phyloP scores from a whole-genome alignment of 345 rosid genomes.

The Orychophragmus violaceus region DNA sequence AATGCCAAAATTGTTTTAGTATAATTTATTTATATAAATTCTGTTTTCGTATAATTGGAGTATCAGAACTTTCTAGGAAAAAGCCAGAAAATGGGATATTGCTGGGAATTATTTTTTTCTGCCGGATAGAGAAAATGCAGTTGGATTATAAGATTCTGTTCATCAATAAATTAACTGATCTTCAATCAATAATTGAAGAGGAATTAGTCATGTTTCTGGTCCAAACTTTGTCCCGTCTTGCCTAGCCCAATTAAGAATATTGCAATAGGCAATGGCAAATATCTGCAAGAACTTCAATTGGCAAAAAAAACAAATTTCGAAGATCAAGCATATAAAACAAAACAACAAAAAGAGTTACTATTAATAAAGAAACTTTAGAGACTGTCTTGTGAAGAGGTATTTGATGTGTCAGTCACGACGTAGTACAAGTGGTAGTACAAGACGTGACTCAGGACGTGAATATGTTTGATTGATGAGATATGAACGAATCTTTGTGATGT shows the following conservation, averaged over 20 bases:
- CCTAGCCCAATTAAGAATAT: background rate
- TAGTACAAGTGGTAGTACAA: no score
- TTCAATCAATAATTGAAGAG: background rate
- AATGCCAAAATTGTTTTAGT: background rate
- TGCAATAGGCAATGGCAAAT: background rate
- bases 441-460: no score
- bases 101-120: background rate
- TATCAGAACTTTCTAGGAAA: background rate
- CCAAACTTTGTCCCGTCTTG: background rate
- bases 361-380: no score
- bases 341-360: background rate
- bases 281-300: background rate
- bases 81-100: background rate
- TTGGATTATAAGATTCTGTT: background rate
- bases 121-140: background rate
- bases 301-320: background rate
- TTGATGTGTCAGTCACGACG: no score
- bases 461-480: no score
- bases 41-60: background rate
- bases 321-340: background rate
- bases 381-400: no score
- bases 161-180: background rate
- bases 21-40: background rate
- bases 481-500: no score
- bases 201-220: constrained; percentile 5